A percentile compares a stretch with the other conserved stretches of the same genome.
phyloP scores from a whole-genome alignment of 495 filamentous ascomycete species.

The Neurospora hispaniola region DNA sequence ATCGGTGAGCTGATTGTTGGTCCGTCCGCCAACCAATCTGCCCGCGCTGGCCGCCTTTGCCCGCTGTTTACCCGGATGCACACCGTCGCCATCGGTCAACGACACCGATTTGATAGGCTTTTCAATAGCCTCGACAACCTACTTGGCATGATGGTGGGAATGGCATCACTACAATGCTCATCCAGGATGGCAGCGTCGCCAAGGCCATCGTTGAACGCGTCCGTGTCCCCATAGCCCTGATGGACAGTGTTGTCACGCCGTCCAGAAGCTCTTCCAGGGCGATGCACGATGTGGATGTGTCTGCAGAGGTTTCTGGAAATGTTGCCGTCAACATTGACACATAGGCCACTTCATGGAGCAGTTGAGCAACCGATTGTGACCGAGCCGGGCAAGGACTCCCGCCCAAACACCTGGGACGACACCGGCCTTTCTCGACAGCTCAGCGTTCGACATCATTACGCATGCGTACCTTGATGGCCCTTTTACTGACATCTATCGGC shows the following conservation, averaged over 20 bases:
- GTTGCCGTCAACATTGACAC: neutral
- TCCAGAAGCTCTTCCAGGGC: neutral
- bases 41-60: neutral
- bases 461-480: neutral
- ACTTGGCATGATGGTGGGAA: neutral
- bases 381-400: neutral
- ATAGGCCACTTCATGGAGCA: neutral
- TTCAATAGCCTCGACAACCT: neutral
- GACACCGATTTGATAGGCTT: neutral
- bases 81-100: neutral
- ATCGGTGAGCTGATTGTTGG: neutral
- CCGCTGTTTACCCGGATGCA: neutral
- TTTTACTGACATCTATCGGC: neutral
- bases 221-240: neutral
- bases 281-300: neutral
- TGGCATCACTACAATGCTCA: neutral
- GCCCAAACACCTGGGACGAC: neutral
- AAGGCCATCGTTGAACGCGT: neutral
- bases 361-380: neutral
- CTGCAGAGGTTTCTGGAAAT: neutral
- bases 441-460: neutral
- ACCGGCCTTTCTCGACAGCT: neutral
- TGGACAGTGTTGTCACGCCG: neutral
- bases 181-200: neutral
- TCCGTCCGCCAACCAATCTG: neutral